phyloP scores from a whole-genome alignment of 768 basidiomycete genomes.

The Termitomyces sp. region DNA sequence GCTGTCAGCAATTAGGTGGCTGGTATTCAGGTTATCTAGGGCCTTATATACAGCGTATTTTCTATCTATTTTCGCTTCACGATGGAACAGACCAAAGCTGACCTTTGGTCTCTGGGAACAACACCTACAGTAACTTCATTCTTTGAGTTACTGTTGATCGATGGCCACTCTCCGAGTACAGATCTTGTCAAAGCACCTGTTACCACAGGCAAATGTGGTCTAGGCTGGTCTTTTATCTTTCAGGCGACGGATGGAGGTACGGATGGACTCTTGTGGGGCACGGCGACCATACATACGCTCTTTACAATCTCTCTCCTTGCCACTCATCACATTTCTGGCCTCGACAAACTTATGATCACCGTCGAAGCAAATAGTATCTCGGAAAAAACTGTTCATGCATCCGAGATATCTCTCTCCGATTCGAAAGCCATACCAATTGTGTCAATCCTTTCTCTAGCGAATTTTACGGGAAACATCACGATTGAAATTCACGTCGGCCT shows the following conservation, averaged over 20 bases:
- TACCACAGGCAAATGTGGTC: conserved; percentile 4
- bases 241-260: background rate
- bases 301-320: conserved; percentile 3
- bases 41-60: background rate
- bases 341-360: background rate
- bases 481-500: conserved; percentile 7
- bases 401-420: background rate
- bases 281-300: background rate
- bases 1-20: background rate
- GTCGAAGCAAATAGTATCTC: background rate
- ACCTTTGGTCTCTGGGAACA: background rate
- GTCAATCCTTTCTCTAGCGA: background rate
- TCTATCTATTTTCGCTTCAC: background rate
- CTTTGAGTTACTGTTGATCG: background rate
- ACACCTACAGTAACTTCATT: background rate
- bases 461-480: too few relatives aligned
- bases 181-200: background rate
- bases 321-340: background rate
- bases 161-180: conserved; percentile 3
- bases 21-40: background rate
- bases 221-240: conserved; percentile 7
- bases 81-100: background rate
- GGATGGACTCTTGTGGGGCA: background rate
- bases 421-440: background rate
- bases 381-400: background rate